Base-by-base conservation (phyloP, 257 asterid genomes). In the Dorcoceras hygrometricum region DNA sequence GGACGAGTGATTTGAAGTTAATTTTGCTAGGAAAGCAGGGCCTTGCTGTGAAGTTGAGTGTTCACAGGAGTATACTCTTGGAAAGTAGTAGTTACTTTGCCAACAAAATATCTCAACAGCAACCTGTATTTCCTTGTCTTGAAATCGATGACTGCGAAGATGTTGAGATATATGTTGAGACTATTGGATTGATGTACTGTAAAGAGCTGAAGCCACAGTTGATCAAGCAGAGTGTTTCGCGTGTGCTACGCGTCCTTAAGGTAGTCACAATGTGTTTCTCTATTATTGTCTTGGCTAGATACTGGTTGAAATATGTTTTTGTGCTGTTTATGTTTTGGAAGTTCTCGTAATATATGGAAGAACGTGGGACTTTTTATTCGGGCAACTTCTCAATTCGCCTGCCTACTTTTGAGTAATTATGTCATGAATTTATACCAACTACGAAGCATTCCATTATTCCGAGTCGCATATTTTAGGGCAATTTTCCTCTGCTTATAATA, bases 171-270 rank as follows among this genome's bases (percentile, higher is more conserved):
- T 88, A 79, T 73, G 96, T 90, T 68, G 99, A 93, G 64, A 93
- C 97, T 6, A 82, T 93, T 36, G 99, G 99, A n/a, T 77, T 93
- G 25, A 90, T 93, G 97, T 93, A 93, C 64, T 81, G 97, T 78
- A 85, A 76, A 72, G 97, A 90, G 54, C 68, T 86, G 81, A 90
- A 83, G 86, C 99, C 82, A 65, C 89, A 95, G 77, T 66, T 93
- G 74, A 90, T 90, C 80, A 88, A 90, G 81, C 99, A 88, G 76
- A 88, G 86, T 34, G 95, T 90, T 71, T 55, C 91, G 4, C 95
- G 95, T 6, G 96, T 93, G 59, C 80, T 93, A 7, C 87, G 95
- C 5, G 84, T 93, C 71, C 87, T 93, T 61, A 90, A 90, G 97
- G 99, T 93, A 83, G 55, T 76, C 62, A 8, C 11, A 4, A 20